Evolutionary conservation across 352 stramenopile species (phyloP), one percentile per base, ranked within the genome.

Genomic region (Phytophthora meadii): DNA sequence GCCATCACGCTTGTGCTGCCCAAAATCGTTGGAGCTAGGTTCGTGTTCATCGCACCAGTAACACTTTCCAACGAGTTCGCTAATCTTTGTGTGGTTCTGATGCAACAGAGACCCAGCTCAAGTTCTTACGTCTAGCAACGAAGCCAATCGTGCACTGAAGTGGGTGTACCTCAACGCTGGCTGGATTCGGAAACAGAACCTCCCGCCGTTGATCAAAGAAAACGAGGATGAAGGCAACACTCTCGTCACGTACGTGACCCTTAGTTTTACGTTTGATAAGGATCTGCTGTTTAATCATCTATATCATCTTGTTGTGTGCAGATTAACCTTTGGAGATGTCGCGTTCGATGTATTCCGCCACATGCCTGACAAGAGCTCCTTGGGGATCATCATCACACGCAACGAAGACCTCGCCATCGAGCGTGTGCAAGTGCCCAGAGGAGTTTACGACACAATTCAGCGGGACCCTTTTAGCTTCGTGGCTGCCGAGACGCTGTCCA

Each of bases 381-480:
- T 96, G 36, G 79, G 77, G 17, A 92, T 94, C 36, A 65, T 68
- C 30, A 74, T 93, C 24, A 70, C 70, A n/a, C 78, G 76, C 19
- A 74, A 84, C 37, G 82, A 89, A 30, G 74, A 89, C 45, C 73
- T 60, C 44, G 60, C 63, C 7, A 89, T 94, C 25, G 74, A 83
- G 45, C 70, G 62, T 3, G 77, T 95, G 22, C 65, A 83, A 42
- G 87, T 96, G 0, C 88, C 88, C 0, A 65, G 74, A 15, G 72
- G 67, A n/a, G 69, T 94, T 51, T 96, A 94, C 65, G 69, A 78
- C 41, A 93, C 84, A 58, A 88, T 96, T 37, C 88, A 96, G 56
- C 78, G 79, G n/a, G 88, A 96, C 45, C 88, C 88, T 51, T 88
- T 96, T 61, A 96, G 88, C 65, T 94, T 96, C 50, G 86, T 96